Evolutionary conservation across 2,329 filamentous ascomycete species (phyloP).

Genomic region (Cyphellophora attinorum): DNA sequence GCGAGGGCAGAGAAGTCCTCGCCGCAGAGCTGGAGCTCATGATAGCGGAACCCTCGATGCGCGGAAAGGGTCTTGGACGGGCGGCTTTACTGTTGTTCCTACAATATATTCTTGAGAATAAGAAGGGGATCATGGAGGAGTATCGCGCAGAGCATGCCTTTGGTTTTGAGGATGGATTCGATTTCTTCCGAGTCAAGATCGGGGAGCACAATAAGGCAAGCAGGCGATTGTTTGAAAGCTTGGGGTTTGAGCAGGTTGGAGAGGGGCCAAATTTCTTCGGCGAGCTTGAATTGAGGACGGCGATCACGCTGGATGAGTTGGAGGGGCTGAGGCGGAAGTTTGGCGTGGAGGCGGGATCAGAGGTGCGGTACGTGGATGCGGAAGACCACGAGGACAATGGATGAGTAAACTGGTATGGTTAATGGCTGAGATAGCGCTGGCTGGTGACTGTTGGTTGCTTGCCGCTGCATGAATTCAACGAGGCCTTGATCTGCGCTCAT

Average conservation of each 20-base stretch:
- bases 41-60: constrained; percentile 55
- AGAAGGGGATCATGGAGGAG: constrained; percentile 41
- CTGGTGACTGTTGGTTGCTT: no score
- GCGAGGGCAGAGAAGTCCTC: constrained; percentile 23
- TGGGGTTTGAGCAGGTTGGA: constrained; percentile 45
- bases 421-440: no score
- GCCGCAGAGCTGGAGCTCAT: constrained; percentile 78
- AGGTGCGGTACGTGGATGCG: neutral
- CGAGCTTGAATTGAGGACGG: constrained; percentile 49
- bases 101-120: constrained; percentile 52
- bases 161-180: constrained; percentile 19
- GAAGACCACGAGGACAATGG: no score
- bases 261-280: constrained; percentile 56
- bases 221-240: constrained; percentile 49
- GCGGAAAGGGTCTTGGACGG: constrained; percentile 55
- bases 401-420: no score
- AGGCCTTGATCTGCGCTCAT: no score
- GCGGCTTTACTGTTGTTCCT: constrained; percentile 60
- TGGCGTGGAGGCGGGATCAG: neutral
- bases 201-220: constrained; percentile 46
- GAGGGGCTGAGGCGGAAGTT: neutral
- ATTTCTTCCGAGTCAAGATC: constrained; percentile 54
- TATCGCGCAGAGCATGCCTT: neutral
- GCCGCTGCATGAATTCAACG: no score
- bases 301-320: constrained; percentile 17